Percentiles rank a stretch among this genome's conserved stretches.
Conservation (phyloP, 139 green algal species). For the Chlamydomonas sp. region DNA sequence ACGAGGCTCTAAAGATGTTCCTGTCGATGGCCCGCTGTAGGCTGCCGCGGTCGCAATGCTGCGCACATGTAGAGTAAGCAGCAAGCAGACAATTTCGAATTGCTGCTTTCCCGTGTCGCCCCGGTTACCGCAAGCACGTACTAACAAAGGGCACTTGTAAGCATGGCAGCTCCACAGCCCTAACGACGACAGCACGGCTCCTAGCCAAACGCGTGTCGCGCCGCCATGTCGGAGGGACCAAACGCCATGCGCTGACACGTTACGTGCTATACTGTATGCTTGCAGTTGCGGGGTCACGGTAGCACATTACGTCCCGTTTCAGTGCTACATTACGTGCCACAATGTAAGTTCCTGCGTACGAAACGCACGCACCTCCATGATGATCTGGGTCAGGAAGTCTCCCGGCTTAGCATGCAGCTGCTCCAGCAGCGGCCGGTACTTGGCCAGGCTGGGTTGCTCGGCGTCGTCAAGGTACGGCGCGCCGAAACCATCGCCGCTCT, state of each 20-base stretch:
- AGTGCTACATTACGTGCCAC: too few relatives aligned
- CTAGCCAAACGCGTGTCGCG: too few relatives aligned
- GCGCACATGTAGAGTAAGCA: not conserved
- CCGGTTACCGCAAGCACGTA: too few relatives aligned
- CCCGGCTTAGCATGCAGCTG: conserved; percentile 6
- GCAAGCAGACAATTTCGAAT: not conserved
- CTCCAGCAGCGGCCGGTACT: conserved; percentile 17
- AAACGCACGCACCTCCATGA: conserved; percentile 25
- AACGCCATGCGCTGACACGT: too few relatives aligned
- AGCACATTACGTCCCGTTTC: not conserved
- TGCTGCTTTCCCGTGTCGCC: not conserved
- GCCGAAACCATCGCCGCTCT: conserved; percentile 34
- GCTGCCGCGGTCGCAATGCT: conserved; percentile 34
- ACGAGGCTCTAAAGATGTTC: conserved; percentile 13
- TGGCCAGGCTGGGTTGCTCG: not conserved
- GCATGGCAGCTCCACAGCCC: too few relatives aligned
- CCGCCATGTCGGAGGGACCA: too few relatives aligned
- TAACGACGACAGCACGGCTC: too few relatives aligned
- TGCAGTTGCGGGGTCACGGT: not conserved
- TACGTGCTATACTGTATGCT: too few relatives aligned
- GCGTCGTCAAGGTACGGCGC: conserved; percentile 15
- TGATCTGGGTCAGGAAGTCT: conserved; percentile 35
- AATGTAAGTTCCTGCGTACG: not conserved
- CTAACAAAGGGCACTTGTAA: too few relatives aligned
- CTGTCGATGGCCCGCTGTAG: conserved; percentile 33